A percentile compares a stretch with the other conserved stretches of the same genome.
phyloP scores from a whole-genome alignment of 1,284 basidiomycete genomes.

The Veloporphyrellus conicus region DNA sequence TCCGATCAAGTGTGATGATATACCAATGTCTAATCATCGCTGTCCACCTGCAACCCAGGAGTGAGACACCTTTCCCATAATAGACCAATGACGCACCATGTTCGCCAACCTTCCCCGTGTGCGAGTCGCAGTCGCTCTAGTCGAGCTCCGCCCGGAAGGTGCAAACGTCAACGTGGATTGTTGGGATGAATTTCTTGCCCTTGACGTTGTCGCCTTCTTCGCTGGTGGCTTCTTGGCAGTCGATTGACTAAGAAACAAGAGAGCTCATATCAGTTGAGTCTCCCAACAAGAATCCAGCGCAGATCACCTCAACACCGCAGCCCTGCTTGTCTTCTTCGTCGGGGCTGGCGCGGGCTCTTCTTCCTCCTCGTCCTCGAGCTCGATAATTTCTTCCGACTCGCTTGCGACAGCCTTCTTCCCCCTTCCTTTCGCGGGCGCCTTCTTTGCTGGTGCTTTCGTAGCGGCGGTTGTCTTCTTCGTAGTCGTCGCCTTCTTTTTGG shows the following conservation, averaged over 20 bases:
- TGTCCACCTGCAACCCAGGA: conserved; percentile 23
- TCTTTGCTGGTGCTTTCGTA: conserved; percentile 40
- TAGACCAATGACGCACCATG: conserved; percentile 23
- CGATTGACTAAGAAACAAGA: conserved; percentile 13
- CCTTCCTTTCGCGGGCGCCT: conserved; percentile 41
- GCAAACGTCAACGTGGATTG: conserved; percentile 58
- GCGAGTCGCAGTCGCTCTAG: conserved; percentile 53
- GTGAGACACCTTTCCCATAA: no score
- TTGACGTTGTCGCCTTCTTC: conserved; percentile 52
- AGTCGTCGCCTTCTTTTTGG: conserved; percentile 46
- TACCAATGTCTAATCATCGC: conserved; percentile 25
- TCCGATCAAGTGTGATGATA: background rate
- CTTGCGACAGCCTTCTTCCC: conserved; percentile 35
- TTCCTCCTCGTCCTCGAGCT: conserved; percentile 52
- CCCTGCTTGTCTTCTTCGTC: conserved; percentile 60
- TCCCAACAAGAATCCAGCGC: background rate
- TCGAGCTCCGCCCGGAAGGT: conserved; percentile 53
- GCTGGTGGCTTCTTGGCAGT: conserved; percentile 37
- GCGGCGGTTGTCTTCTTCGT: conserved; percentile 34
- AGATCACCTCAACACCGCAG: conserved; percentile 57
- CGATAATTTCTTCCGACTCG: conserved; percentile 53
- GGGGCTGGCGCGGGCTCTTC: conserved; percentile 41
- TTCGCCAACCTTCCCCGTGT: conserved; percentile 50
- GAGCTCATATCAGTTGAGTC: background rate
- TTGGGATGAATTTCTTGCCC: conserved; percentile 30